Percentiles rank a stretch among this genome's conserved stretches.
Evolutionary conservation across 2,329 filamentous ascomycete genomes (phyloP).

Genomic region (Sordariomycetes sp.): DNA sequence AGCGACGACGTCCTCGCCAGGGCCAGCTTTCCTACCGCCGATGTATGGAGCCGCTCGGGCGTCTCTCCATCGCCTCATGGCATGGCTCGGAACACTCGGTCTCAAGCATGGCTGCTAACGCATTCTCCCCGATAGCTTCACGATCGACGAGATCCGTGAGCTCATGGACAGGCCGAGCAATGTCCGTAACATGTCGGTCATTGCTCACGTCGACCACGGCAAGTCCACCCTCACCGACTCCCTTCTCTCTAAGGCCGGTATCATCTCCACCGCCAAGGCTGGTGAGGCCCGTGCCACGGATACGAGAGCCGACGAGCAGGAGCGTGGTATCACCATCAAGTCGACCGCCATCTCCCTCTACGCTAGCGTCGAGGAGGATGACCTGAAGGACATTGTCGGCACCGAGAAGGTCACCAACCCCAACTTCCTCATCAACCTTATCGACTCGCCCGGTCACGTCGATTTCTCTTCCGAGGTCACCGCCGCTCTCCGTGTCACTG

Average conservation of each 20-base stretch:
- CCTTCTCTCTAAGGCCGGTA: constrained; percentile 97
- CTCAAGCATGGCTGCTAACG: neutral
- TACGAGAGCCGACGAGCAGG: constrained; percentile 94
- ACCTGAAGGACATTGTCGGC: constrained; percentile 86
- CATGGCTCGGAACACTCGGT: neutral
- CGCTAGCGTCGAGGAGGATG: constrained; percentile 64
- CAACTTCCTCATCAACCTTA: constrained; percentile 99
- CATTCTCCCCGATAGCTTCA: constrained; percentile 59
- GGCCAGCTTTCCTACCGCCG: constrained; percentile 7
- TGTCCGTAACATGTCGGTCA: constrained; percentile 96
- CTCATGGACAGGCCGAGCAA: constrained; percentile 70
- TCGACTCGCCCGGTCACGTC: constrained; percentile 99
- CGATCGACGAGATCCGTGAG: constrained; percentile 79
- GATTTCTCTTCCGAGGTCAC: constrained; percentile 99
- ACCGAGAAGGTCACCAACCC: constrained; percentile 62
- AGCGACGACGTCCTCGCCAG: neutral
- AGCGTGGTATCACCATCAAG: constrained; percentile 99
- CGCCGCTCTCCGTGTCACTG: constrained; percentile 97
- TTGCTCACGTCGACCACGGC: constrained; percentile 99
- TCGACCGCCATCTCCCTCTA: constrained; percentile 99
- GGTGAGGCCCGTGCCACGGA: constrained; percentile 94
- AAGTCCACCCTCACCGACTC: constrained; percentile 99
- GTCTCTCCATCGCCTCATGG: neutral
- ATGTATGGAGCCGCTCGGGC: neutral
- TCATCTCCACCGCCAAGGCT: constrained; percentile 95